Base-by-base conservation (phyloP, 331 rosid species). In the Malus hybrid region DNA sequence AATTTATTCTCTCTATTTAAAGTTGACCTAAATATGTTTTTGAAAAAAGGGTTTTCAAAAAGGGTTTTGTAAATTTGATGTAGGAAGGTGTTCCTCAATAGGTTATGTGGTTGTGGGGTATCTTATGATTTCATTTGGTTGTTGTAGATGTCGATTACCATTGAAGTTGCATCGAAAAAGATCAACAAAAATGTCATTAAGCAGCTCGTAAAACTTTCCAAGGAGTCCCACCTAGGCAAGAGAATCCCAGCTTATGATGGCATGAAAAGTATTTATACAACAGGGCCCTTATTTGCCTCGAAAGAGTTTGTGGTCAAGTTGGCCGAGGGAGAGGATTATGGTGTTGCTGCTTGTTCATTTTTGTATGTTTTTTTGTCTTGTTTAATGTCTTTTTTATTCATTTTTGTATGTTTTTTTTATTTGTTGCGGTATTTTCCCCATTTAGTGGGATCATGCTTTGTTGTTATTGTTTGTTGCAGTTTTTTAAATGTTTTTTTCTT, bases 171-270 rank as follows among this genome's bases (percentile, higher is more conserved):
- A 0, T 87, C 93, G 0, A 93, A 91, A 60, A 83, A 83, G 48
- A 68, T 82, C 1, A 75, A 58, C 5, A 62, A 89, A 18, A 73
- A 66, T 0, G 70, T 93, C 1, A 74, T 91, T 0, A 52, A 0
- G 0, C 75, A 73, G 32, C 56, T 93, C 0, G 73, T 73, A 0
- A 1, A 7, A 0, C 2, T 29, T 29, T 73, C 83, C 10, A 2
- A 4, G 0, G 83, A 74, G 3, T 57, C 90, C 0, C 55, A 66
- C 1, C 6, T 93, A 7, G 92, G 88, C 0, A 81, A 24, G 5
- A 85, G 85, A 4, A 6, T 2, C 1, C 83, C 88, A 0, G 96
- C 90, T 0, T 93, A 83, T 2, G 98, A 93, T 70, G 96, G 98
- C 0, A 66, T 86, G 10, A 93, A 89, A 32, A 88, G 77, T 52